phyloP scores from a whole-genome alignment of 202 grass and related monocot species.

The Cymbopogon flexuosus region DNA sequence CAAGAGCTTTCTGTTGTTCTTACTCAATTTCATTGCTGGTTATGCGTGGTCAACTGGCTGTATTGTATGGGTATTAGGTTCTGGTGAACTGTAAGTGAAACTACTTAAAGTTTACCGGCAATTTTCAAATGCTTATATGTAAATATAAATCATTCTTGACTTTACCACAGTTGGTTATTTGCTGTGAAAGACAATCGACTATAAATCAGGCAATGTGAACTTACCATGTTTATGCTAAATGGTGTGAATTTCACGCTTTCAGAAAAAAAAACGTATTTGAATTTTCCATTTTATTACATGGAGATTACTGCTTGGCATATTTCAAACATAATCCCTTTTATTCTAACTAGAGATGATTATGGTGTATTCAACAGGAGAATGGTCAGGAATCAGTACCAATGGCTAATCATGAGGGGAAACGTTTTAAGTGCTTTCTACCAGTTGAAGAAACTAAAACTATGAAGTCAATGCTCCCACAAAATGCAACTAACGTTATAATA shows the following conservation, averaged over 20 bases:
- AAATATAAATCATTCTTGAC: neutral
- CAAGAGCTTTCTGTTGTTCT: neutral
- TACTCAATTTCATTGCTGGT: neutral
- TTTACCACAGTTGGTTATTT: neutral
- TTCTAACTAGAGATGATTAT: neutral
- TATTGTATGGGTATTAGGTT: neutral
- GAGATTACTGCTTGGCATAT: neutral
- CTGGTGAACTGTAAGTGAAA: neutral
- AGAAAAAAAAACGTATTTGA: neutral
- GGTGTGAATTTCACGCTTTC: neutral
- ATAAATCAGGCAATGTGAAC: neutral
- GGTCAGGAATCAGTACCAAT: conserved; percentile 64
- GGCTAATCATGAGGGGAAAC: conserved; percentile 67
- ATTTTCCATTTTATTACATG: neutral
- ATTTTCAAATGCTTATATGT: neutral
- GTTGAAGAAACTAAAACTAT: conserved; percentile 73
- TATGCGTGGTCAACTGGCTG: neutral
- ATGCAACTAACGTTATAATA: conserved; percentile 70
- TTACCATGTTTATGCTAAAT: neutral
- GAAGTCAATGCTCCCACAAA: conserved; percentile 63
- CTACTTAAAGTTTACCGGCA: neutral
- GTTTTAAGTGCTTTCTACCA: conserved; percentile 77
- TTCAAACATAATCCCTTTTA: neutral
- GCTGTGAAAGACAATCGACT: neutral
- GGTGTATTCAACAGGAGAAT: conserved; percentile 56